Evolutionary conservation across 2,329 filamentous ascomycete genomes (phyloP).

Genomic region (Ilyonectria sp.): DNA sequence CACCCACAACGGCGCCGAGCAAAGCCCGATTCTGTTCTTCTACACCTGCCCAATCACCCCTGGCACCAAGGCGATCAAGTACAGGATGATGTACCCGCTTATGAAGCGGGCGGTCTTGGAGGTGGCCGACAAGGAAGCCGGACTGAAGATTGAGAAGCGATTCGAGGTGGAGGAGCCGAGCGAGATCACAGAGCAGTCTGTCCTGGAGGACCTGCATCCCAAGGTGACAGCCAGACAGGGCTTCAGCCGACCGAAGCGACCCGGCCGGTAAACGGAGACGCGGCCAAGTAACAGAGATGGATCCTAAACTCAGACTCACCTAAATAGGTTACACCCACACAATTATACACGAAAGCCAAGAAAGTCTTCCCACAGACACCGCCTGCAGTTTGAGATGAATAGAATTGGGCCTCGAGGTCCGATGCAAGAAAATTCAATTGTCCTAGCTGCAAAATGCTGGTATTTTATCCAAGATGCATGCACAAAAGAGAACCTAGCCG

Average conservation of each 20-base stretch:
- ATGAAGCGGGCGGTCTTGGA: constrained; percentile 77
- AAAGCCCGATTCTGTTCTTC: constrained; percentile 80
- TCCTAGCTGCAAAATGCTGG: constrained; percentile 48
- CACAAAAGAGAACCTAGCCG: constrained; percentile 45
- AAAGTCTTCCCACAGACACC: not conserved
- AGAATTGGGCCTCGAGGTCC: constrained; percentile 28
- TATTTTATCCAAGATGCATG: constrained; percentile 49
- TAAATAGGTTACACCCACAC: constrained; percentile 1
- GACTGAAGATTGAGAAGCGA: constrained; percentile 78
- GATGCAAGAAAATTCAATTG: constrained; percentile 46
- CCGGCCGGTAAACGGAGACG: constrained; percentile 69
- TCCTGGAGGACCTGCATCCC: constrained; percentile 78
- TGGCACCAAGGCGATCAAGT: constrained; percentile 80
- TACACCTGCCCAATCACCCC: constrained; percentile 83
- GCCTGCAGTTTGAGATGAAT: constrained; percentile 24
- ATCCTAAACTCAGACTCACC: not conserved
- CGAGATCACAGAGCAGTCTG: constrained; percentile 78
- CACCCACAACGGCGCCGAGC: constrained; percentile 66
- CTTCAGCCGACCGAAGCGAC: constrained; percentile 85
- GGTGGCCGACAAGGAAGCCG: constrained; percentile 76
- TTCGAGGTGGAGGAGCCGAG: constrained; percentile 77
- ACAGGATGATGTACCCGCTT: constrained; percentile 86
- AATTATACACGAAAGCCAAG: constrained; percentile 8
- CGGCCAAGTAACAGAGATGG: constrained; percentile 13
- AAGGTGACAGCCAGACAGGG: constrained; percentile 76